Evolutionary conservation across 2,329 filamentous ascomycete species (phyloP).

Genomic region (Balansia obtecta): DNA sequence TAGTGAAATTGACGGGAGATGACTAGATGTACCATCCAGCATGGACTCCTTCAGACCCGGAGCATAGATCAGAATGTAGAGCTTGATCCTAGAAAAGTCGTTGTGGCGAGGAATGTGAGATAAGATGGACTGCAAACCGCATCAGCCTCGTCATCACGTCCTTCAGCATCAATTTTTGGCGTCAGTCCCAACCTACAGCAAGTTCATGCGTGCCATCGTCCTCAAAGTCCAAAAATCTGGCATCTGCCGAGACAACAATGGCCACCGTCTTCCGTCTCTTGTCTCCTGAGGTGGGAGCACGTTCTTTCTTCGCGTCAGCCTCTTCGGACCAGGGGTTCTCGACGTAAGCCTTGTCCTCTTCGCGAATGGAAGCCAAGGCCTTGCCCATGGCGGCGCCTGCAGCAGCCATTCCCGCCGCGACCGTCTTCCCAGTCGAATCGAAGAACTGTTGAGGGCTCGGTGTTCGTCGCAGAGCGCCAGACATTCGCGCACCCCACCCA

Average conservation of each 20-base stretch:
- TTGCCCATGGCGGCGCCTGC: slow-evolving; percentile 73
- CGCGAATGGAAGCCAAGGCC: slow-evolving; percentile 69
- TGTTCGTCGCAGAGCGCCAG: slow-evolving; percentile 67
- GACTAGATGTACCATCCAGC: slow-evolving; percentile 38
- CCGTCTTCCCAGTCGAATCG: slow-evolving; percentile 68
- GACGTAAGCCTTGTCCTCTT: slow-evolving; percentile 71
- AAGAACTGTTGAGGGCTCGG: slow-evolving; percentile 83
- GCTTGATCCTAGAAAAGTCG: slow-evolving; percentile 58
- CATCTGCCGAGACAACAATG: slow-evolving; percentile 75
- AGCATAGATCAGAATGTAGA: slow-evolving; percentile 84
- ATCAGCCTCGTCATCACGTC: slow-evolving; percentile 4
- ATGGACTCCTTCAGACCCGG: slow-evolving; percentile 61
- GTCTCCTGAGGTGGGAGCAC: slow-evolving; percentile 21
- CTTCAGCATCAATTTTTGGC: background rate
- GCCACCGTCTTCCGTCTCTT: slow-evolving; percentile 67
- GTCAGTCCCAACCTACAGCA: slow-evolving; percentile 49
- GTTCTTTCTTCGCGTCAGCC: slow-evolving; percentile 53
- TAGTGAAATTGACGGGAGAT: slow-evolving; percentile 48
- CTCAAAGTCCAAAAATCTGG: slow-evolving; percentile 43
- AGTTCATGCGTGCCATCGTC: slow-evolving; percentile 59
- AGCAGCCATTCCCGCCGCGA: slow-evolving; percentile 70
- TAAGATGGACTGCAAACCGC: slow-evolving; percentile 55
- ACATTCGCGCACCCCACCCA: slow-evolving; percentile 66
- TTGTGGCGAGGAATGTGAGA: slow-evolving; percentile 74
- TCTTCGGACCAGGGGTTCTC: slow-evolving; percentile 92